Evolutionary conservation across 768 basidiomycete species (phyloP).

Genomic region (Tulasnella calospora): DNA sequence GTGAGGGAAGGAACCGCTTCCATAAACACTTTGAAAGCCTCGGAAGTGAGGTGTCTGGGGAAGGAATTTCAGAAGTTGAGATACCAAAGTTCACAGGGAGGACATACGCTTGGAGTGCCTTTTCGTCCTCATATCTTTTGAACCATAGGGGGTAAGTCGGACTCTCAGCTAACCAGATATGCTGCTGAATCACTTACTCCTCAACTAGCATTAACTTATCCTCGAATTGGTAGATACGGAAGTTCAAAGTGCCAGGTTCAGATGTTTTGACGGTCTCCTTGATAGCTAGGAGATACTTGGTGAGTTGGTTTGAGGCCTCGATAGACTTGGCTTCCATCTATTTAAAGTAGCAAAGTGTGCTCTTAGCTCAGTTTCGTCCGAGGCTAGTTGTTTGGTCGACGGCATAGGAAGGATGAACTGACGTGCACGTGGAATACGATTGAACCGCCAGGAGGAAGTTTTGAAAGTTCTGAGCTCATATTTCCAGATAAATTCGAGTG

Average conservation of each 20-base stretch:
- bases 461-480: background rate
- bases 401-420: background rate
- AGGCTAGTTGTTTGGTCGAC: too few species aligned
- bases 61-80: background rate
- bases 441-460: background rate
- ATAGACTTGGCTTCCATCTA: conserved; percentile 7
- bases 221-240: conserved; percentile 1
- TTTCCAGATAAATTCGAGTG: background rate
- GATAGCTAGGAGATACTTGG: background rate
- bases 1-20: background rate
- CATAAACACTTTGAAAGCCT: background rate
- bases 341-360: too few species aligned
- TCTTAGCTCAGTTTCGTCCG: too few species aligned
- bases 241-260: background rate
- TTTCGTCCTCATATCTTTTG: conserved; percentile 11
- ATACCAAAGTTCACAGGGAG: too few species aligned
- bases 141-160: background rate
- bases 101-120: background rate
- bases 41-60: background rate
- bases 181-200: background rate
- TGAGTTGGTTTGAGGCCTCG: background rate
- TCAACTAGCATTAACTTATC: background rate
- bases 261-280: background rate
- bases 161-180: too few species aligned
- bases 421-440: background rate